Evolutionary conservation across 2,329 filamentous ascomycete species (phyloP).

Genomic region (Colletotrichum liriopes): DNA sequence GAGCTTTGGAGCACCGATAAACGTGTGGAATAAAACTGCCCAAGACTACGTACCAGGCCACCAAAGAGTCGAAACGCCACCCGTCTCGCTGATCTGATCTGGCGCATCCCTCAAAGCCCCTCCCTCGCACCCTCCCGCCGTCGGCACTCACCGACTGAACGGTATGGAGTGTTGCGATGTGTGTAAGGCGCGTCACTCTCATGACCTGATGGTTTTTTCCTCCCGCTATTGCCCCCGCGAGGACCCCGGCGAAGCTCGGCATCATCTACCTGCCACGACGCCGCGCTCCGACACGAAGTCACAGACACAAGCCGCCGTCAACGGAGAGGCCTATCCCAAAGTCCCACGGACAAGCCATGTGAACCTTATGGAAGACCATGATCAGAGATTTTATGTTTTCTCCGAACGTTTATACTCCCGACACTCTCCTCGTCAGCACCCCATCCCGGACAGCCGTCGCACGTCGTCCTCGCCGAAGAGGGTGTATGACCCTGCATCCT

Average conservation of each 20-base stretch:
- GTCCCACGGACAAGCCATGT: too few relatives aligned
- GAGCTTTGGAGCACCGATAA: neutral
- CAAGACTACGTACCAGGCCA: neutral
- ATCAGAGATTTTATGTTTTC: neutral
- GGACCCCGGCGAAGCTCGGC: constrained; percentile 6
- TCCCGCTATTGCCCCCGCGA: neutral
- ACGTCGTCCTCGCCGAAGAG: constrained; percentile 32
- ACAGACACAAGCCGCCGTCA: neutral
- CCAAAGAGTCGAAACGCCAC: constrained; percentile 11
- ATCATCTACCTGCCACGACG: constrained; percentile 10
- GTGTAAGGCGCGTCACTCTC: neutral
- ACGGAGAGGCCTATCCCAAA: neutral
- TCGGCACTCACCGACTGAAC: constrained; percentile 22
- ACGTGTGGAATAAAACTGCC: neutral
- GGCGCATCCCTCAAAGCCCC: neutral
- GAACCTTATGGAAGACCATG: neutral
- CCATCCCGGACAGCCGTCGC: constrained; percentile 7
- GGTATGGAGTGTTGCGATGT: neutral
- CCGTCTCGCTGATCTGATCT: constrained; percentile 23
- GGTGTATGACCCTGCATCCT: constrained; percentile 18
- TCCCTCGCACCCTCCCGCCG: constrained; percentile 4
- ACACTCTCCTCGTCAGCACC: neutral
- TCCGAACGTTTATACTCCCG: neutral
- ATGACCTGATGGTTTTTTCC: constrained; percentile 18
- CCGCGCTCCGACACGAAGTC: constrained; percentile 6